Evolutionary conservation across 768 basidiomycete species (phyloP).

Genomic region (Russula virescens): DNA sequence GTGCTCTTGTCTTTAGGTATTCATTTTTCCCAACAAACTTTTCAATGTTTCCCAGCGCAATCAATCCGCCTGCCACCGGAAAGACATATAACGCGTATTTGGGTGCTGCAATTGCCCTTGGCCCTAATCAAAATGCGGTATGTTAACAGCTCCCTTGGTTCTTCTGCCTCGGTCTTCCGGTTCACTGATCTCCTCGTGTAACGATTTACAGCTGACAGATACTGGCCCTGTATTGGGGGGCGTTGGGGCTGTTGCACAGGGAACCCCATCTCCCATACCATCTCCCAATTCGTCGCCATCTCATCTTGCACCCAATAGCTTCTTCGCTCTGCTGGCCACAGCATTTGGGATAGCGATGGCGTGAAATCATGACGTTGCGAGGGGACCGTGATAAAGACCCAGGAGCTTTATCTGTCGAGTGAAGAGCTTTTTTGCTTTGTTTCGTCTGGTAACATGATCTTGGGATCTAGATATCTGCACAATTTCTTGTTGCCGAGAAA

Average conservation of each 20-base stretch:
- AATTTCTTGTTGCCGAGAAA: too few species aligned
- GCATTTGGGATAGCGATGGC: background rate
- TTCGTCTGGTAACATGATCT: too few species aligned
- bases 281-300: background rate
- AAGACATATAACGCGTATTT: constrained; percentile 40
- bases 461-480: too few species aligned
- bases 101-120: constrained; percentile 37
- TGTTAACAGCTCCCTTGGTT: constrained; percentile 17
- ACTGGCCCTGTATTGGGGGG: constrained; percentile 40
- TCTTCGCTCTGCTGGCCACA: constrained; percentile 7
- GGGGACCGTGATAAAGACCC: too few species aligned
- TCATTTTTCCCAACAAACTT: background rate
- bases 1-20: background rate
- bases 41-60: constrained; percentile 27
- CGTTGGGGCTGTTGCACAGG: constrained; percentile 25
- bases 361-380: background rate
- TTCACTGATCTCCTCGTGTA: background rate
- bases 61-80: constrained; percentile 44
- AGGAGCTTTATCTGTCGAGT: too few species aligned
- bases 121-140: constrained; percentile 34
- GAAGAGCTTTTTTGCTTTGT: too few species aligned
- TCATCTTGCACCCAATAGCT: constrained; percentile 5
- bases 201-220: constrained; percentile 32
- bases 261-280: constrained; percentile 1
- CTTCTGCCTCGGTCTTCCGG: too few species aligned